Percentiles rank a stretch among this genome's conserved stretches.
phyloP scores from a whole-genome alignment of 306 rosid species.

The Quercus robur region DNA sequence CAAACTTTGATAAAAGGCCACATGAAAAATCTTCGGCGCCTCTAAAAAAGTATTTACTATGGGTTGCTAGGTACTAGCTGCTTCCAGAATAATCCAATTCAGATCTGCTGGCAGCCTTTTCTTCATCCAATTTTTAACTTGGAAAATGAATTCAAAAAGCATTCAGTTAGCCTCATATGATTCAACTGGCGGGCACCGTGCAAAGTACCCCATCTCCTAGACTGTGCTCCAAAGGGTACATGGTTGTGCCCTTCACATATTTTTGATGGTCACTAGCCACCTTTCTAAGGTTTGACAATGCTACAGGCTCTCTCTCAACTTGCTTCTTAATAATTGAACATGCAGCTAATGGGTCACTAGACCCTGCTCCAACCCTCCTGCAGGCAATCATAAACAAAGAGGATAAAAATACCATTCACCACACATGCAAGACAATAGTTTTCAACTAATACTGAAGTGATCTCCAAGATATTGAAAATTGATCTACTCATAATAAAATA shows the following conservation, averaged over 20 bases:
- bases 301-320: conserved; percentile 35
- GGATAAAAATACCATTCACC: not conserved
- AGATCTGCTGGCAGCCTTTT: not conserved
- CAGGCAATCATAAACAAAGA: conserved; percentile 15
- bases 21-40: conserved; percentile 3
- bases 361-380: conserved; percentile 89
- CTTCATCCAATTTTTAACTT: conserved; percentile 1
- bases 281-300: conserved; percentile 52
- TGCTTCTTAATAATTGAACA: conserved; percentile 67
- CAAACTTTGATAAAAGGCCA: not conserved
- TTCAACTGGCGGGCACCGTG: conserved; percentile 54
- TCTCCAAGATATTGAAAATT: not conserved
- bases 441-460: not conserved
- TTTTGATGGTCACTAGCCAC: conserved; percentile 55
- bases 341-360: conserved; percentile 57
- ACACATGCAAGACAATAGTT: not conserved
- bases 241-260: conserved; percentile 61
- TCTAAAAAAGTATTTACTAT: not conserved
- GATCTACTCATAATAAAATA: too few species aligned
- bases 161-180: conserved; percentile 9
- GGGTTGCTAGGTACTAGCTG: not conserved
- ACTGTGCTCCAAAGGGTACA: conserved; percentile 88
- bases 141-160: not conserved
- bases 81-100: not conserved
- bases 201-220: conserved; percentile 70